These are phyloP conservation scores for Apiosordaria backusii DNA, from an alignment of 495 filamentous ascomycete species.

Conservation along the genomic window DNA sequence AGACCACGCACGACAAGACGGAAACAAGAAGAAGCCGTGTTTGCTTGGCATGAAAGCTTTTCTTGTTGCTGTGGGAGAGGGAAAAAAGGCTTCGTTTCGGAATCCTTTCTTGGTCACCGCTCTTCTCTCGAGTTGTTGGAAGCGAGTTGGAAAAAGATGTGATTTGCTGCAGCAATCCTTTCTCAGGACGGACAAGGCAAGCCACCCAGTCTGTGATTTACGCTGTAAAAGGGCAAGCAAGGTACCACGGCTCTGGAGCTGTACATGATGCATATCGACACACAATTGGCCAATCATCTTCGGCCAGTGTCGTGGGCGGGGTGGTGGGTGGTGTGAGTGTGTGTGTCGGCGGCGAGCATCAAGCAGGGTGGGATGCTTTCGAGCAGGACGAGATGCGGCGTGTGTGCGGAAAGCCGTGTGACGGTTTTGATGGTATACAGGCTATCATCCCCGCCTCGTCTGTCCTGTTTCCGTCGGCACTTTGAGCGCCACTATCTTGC, in stretches of 20 bases:
- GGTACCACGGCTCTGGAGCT: too few relatives aligned
- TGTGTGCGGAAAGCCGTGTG: constrained; percentile 11
- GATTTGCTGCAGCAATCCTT: neutral
- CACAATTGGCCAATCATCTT: neutral
- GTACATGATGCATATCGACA: neutral
- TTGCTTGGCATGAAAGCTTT: neutral
- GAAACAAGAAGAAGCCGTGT: neutral
- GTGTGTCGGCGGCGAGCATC: neutral
- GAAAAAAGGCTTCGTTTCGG: neutral
- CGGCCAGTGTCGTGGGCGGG: constrained; percentile 1
- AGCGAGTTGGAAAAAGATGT: neutral
- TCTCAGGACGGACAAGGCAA: neutral
- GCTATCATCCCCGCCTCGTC: too few relatives aligned
- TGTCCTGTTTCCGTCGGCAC: neutral
- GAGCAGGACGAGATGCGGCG: constrained; percentile 15
- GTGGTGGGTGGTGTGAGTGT: constrained; percentile 1
- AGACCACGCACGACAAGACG: neutral
- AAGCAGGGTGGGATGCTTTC: neutral
- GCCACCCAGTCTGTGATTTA: neutral
- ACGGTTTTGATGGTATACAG: neutral
- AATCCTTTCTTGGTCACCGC: neutral
- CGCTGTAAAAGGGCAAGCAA: neutral
- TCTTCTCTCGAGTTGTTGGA: neutral
- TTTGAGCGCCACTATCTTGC: neutral
- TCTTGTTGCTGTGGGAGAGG: too few relatives aligned